Evolutionary conservation across 1,284 basidiomycete species (phyloP), one percentile per base, ranked within the genome.

Genomic region (Cryptococcus neoformans): DNA sequence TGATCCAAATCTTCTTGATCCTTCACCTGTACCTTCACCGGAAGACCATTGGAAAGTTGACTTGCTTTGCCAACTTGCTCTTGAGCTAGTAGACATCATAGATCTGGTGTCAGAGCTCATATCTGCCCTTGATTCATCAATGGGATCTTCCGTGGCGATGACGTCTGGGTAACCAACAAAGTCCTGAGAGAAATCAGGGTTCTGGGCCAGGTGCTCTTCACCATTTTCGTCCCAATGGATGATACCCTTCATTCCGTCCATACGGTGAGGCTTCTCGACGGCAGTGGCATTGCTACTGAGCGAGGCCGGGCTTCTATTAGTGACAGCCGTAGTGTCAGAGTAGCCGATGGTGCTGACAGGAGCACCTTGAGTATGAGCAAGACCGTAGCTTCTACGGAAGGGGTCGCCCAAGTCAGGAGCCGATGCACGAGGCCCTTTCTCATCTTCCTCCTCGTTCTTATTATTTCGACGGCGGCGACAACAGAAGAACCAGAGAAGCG

Each of bases 41-140:
- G 69, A 72, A 9, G 73, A 75, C 77, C 77, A 78, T 47, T 71
- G 69, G 67, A 78, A 76, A 3, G 71, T 73, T 17, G 63, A 63
- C 35, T 63, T 62, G 21, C 66, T 70, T 54, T 77, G 74, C 75
- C 76, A 78, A 54, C 74, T 76, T 9, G 74, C 73, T 38, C 73
- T 59, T 5, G 66, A 66, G 14, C 57, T 60, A 16, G 66, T 67
- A 12, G 66, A 69, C 11, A 62, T 62, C 42, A 73, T 69, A 2
- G 65, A 65, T 44, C 70, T 64, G 4, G 71, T 73, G 59, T 74
- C 73, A n/a, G 69, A 69, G 55, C 69, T 72, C 49, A 41, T 51
- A 21, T 40, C 37, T 28, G 66, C 66, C 6, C 60, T 58, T 9
- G 62, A 60, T 39, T 63, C 53, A 28, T 62, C 55, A 34, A 66